phyloP scores from a whole-genome alignment of 2,329 filamentous ascomycete genomes.

The Pseudocercospora pini-densiflorae region DNA sequence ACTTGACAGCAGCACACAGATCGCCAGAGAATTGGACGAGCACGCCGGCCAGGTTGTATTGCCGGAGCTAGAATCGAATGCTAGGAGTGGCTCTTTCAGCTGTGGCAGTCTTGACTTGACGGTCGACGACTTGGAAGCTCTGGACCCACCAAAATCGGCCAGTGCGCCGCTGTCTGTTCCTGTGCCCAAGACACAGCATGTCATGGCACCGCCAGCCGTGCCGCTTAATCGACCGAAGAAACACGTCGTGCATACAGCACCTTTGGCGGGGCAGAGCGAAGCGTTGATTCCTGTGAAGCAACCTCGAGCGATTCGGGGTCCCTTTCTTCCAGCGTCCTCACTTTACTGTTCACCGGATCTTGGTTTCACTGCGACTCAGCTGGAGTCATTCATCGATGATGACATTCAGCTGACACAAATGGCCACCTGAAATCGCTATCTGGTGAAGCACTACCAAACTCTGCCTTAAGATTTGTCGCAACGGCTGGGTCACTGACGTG shows the following conservation, averaged over 20 bases:
- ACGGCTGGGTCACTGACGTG: neutral
- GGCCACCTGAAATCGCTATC: neutral
- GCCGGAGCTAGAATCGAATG: neutral
- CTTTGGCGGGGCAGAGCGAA: neutral
- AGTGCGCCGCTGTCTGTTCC: neutral
- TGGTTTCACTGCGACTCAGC: conserved; percentile 39
- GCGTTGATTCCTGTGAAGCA: neutral
- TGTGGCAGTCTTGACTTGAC: conserved; percentile 48
- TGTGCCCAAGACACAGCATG: neutral
- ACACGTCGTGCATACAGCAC: neutral
- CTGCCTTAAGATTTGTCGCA: neutral
- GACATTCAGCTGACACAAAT: conserved; percentile 42
- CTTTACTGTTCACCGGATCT: conserved; percentile 28
- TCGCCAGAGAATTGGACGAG: conserved; percentile 47
- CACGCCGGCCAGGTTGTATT: conserved; percentile 20
- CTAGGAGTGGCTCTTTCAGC: conserved; percentile 40
- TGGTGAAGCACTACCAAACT: neutral
- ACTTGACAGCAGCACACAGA: conserved; percentile 52
- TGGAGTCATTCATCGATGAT: conserved; percentile 42
- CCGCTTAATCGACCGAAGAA: neutral
- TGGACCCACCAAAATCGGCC: conserved; percentile 29
- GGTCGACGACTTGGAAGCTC: conserved; percentile 46
- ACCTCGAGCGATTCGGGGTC: conserved; percentile 19
- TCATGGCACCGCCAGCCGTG: neutral
- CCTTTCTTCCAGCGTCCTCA: conserved; percentile 26